Percentiles rank a stretch among this genome's conserved stretches.
These are phyloP conservation scores for Diaporthe longicolla DNA, from an alignment of 2,329 filamentous ascomycete genomes.

Conservation along the genomic window DNA sequence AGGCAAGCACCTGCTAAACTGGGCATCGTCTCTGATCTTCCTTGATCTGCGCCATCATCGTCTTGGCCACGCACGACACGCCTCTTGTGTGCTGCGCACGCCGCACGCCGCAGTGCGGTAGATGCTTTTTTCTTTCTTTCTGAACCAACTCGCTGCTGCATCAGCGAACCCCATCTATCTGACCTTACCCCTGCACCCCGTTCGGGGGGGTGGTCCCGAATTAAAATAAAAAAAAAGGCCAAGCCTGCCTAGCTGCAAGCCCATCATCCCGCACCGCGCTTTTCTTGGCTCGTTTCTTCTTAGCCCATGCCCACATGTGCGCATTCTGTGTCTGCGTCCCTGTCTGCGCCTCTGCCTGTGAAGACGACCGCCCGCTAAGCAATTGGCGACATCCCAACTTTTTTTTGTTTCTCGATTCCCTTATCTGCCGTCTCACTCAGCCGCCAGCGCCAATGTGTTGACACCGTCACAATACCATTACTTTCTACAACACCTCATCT, in stretches of 20 bases:
- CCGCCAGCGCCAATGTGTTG: slow-evolving; percentile 2
- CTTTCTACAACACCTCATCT: background rate
- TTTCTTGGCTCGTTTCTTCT: slow-evolving; percentile 32
- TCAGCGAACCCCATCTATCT: background rate
- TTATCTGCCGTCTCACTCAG: background rate
- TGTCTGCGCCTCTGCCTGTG: slow-evolving; percentile 7
- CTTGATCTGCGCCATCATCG: slow-evolving; percentile 19
- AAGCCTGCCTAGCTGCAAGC: slow-evolving; percentile 35
- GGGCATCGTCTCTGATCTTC: slow-evolving; percentile 27
- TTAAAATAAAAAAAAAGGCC: slow-evolving; percentile 37
- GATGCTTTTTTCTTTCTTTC: too few relatives aligned
- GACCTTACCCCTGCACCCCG: slow-evolving; percentile 9
- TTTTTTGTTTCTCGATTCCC: background rate
- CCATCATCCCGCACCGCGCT: slow-evolving; percentile 27
- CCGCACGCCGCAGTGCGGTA: too few relatives aligned
- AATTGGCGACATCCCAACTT: slow-evolving; percentile 23
- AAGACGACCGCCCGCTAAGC: background rate
- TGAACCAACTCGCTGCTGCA: slow-evolving; percentile 4
- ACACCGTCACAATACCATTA: background rate
- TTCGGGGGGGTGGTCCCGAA: slow-evolving; percentile 31
- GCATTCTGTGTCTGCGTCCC: background rate
- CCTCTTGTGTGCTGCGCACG: too few relatives aligned
- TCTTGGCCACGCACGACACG: background rate
- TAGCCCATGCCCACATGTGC: slow-evolving; percentile 8
- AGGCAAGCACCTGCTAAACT: slow-evolving; percentile 12